A percentile compares a stretch with the other conserved stretches of the same genome.
Evolutionary conservation across 306 rosid species (phyloP).

Genomic region (Pueraria montana): DNA sequence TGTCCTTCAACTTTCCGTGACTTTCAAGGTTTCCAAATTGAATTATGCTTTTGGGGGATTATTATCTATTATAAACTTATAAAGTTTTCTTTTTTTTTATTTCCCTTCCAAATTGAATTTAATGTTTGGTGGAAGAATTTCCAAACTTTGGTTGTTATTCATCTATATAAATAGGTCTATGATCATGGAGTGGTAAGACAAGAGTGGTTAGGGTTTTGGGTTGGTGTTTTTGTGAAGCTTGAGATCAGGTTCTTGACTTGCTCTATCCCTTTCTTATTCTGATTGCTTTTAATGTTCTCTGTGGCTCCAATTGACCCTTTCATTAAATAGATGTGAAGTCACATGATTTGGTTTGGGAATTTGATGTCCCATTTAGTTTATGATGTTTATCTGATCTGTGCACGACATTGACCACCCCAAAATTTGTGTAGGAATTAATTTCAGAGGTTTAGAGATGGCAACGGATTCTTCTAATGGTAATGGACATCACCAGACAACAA

Average conservation of each 20-base stretch:
- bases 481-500: conserved; percentile 64
- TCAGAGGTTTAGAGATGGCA: conserved; percentile 61
- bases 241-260: conserved; percentile 40
- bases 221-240: conserved; percentile 39
- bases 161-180: conserved; percentile 56
- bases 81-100: background rate
- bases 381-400: conserved; percentile 40
- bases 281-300: background rate
- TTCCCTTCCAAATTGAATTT: background rate
- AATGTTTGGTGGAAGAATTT: conserved; percentile 45
- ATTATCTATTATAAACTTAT: background rate
- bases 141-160: conserved; percentile 31
- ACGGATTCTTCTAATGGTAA: conserved; percentile 74
- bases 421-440: conserved; percentile 46
- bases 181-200: conserved; percentile 49
- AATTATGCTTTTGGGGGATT: background rate
- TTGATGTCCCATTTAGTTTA: background rate
- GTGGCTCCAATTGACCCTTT: background rate
- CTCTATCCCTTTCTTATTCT: conserved; percentile 30
- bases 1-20: conserved; percentile 67
- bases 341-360: conserved; percentile 8
- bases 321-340: conserved; percentile 10
- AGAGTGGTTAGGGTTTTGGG: conserved; percentile 52
- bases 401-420: conserved; percentile 23
- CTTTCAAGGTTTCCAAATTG: conserved; percentile 54